Evolutionary conservation across 2,329 filamentous ascomycete species (phyloP).

Genomic region (Sclerotinia minor): DNA sequence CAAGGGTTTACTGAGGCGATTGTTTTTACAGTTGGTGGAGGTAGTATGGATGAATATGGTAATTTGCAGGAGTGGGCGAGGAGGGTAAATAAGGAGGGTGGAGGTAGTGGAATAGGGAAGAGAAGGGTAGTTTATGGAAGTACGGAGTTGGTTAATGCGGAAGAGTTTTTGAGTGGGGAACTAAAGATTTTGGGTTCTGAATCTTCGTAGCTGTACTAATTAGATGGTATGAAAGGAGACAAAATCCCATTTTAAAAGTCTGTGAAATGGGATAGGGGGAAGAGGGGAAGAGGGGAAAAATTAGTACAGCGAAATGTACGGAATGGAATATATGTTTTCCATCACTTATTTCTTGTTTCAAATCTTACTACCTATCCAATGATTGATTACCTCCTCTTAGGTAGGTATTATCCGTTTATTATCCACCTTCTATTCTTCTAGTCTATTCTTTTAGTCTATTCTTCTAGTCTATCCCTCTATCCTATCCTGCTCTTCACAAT

Average conservation of each 20-base stretch:
- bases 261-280: neutral
- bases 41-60: slow-evolving; percentile 98
- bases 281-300: neutral
- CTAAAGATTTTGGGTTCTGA: slow-evolving; percentile 63
- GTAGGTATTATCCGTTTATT: no score
- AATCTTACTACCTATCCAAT: neutral
- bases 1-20: slow-evolving; percentile 89
- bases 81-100: slow-evolving; percentile 57
- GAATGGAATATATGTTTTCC: neutral
- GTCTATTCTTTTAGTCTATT: no score
- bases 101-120: slow-evolving; percentile 60
- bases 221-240: neutral
- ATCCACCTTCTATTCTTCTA: no score
- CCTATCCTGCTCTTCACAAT: no score
- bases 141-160: slow-evolving; percentile 75
- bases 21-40: slow-evolving; percentile 93
- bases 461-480: no score
- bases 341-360: no score
- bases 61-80: slow-evolving; percentile 96
- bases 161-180: slow-evolving; percentile 65
- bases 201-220: neutral
- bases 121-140: slow-evolving; percentile 91
- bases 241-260: neutral
- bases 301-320: neutral
- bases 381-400: no score